Base-by-base conservation (phyloP, 1,284 basidiomycete genomes). In the Moesziomyces globuligerus region DNA sequence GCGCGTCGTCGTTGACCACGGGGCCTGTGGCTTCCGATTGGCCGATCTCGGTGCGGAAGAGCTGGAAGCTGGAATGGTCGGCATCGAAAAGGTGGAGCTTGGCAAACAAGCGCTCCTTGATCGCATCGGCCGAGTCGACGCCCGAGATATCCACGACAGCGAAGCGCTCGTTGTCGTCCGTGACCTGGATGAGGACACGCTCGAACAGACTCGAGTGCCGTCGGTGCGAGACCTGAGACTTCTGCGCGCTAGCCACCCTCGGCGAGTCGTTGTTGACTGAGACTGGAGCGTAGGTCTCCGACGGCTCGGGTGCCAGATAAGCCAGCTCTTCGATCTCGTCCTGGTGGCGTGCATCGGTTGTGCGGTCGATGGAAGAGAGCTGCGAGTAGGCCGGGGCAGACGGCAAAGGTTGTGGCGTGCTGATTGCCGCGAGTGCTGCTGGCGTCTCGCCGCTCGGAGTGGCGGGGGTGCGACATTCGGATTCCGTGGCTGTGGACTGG, bases 151-250 rank as follows among this genome's bases (percentile, higher is more conserved):
- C 80, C 20, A 82, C 79, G 23, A 82, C 80, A 7, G 79, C 66
- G 47, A 82, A 82, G 21, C 78, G 57, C 39, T 82, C 80, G 48
- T 82, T 82, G 72, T 82, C 80, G 29, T 78, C 75, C 24, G 80
- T 82, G 26, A 81, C 80, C 46, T 81, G 79, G 28, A 82, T 82
- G 15, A 80, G 62, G 9, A 79, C 75, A 18, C 69, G 64, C 34
- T 72, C 69, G 18, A 72, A 58, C 7, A 59, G 42, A 28, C 69
- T 72, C 17, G 67, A 70, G 3, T 18, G 39, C 3, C 67, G 45
- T 23, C 55, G 43, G 23, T 70, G 51, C 15, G 60, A 51, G 4
- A 32, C 34, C 17, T 42, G 28, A 5, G 52, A 48, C 36, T 52
- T 55, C 2, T 56, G 57, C 8, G 51, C 48, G 20, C 48, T 44